Base-by-base conservation (phyloP, 352 stramenopile genomes). In the Globisporangium middletonii region DNA sequence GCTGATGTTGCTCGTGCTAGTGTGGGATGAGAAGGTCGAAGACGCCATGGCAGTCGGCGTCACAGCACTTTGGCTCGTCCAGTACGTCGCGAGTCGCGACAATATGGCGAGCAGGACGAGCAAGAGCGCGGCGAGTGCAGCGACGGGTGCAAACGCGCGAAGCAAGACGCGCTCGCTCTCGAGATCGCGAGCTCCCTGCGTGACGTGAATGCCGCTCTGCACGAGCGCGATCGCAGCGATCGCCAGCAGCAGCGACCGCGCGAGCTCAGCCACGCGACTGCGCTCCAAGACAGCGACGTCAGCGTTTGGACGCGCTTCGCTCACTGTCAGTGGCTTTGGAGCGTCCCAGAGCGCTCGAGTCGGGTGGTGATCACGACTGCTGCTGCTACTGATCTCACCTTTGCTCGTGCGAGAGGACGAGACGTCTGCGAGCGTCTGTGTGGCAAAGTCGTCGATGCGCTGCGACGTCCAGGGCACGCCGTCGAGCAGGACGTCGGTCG, bases 401-500 rank as follows among this genome's bases (percentile, higher is more conserved):
- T 46, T 46, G 41, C 41, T 30, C n/a, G 50, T 18, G 16, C 18
- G n/a, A 27, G 27, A 19, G 19, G 27, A 18, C 9, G 27, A 37
- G 1, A 5, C 28, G 23, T 28, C 2, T 5, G 18, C 13, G 28
- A 11, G n/a, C 19, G 28, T n/a, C 37, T 58, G 42, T 27, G 41
- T 59, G 11, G 57, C 43, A 46, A 63, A 63, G 27, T 53, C 57
- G 50, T 54, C 38, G 42, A 63, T 42, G 1, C 37, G 23, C 11
- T 58, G 57, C 3, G 42, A 63, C 3, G 50, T 5, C 50, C 50
- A 63, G 4, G 57, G 57, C 8, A 57, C 23, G 3, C 43, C 62
- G 26, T 68, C 62, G 7, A 68, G 62, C 15, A 50, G 55, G 35
- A 68, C 50, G 42, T 68, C 56, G 6, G 59, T 57, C 16, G 57